Evolutionary conservation across 148 eudicot species (phyloP), one percentile per base, ranked within the genome.

Genomic region (Arctostaphylos glauca): DNA sequence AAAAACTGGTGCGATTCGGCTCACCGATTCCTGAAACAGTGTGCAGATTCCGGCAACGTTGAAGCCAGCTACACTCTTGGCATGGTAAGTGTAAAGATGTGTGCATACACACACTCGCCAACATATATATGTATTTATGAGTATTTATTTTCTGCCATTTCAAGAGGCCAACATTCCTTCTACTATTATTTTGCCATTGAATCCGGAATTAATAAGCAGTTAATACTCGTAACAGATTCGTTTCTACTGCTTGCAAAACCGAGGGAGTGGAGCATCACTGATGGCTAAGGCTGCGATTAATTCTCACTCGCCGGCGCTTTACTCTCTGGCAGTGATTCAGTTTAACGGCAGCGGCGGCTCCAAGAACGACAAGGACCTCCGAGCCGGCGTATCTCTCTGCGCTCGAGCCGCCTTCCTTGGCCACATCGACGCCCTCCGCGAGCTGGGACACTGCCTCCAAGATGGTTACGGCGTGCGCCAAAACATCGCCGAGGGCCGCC

Each of bases 391-490:
- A 21, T 95, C 98, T 7, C 81, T 96, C 1, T 96, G 95, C 67
- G 98, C 95, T 43, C 93, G 98, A 77, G 97, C 99, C 70, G 98
- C 98, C 46, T 92, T 89, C 79, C 77, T 96, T 5, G 99, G 99
- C 59, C 99, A 96, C 88, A 87, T 96, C 80, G 98, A 94, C 83
- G 97, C 98, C 0, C 87, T 96, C 38, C 91, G 99, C 0, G 99
- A 96, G 87, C 92, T 96, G 3, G 99, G 99, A 19, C 99, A 96
- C 84, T 96, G 98, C 68, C 92, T 96, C 0, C 99, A 96, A 70
- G 99, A 96, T 88, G 99, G 99, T n/a, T 96, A 96, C 84, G 99
- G 99, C 66, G 97, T 96, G 18, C 91, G 90, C 19, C 96, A 90
- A 18, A 96, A 92, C 92, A 77, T 94, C 48, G 76, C 92, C 9